A percentile compares a stretch with the other conserved stretches of the same genome.
Conservation (phyloP, 1,284 basidiomycete genomes). For the Ustilago tritici region DNA sequence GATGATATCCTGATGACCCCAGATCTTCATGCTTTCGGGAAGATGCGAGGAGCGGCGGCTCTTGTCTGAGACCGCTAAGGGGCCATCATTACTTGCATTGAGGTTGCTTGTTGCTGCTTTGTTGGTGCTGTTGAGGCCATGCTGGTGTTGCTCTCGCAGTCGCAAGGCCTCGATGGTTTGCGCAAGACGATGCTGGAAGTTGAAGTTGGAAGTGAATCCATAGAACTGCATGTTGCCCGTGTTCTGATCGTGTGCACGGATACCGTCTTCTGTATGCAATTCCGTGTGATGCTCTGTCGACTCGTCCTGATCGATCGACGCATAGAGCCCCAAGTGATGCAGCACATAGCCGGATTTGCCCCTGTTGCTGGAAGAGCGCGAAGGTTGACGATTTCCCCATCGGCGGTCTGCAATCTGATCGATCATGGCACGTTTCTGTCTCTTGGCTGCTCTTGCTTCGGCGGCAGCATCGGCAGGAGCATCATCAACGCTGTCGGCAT, state of each 20-base stretch:
- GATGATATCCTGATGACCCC: constrained; percentile 53
- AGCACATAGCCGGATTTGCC: constrained; percentile 42
- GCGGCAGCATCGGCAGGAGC: constrained; percentile 17
- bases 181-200: constrained; percentile 49
- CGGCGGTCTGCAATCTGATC: constrained; percentile 45
- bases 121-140: constrained; percentile 11
- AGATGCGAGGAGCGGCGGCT: constrained; percentile 26
- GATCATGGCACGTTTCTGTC: constrained; percentile 46
- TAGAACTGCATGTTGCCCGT: constrained; percentile 56
- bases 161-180: constrained; percentile 46
- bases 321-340: constrained; percentile 45
- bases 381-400: constrained; percentile 32
- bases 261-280: constrained; percentile 48
- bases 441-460: constrained; percentile 32
- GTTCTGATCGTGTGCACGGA: constrained; percentile 49
- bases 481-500: constrained; percentile 20
- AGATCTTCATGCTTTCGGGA: constrained; percentile 50
- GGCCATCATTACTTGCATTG: constrained; percentile 2
- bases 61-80: constrained; percentile 7
- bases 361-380: constrained; percentile 20
- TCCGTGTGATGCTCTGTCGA: constrained; percentile 26
- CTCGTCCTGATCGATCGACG: constrained; percentile 47
- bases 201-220: constrained; percentile 55
- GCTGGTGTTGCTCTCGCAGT: constrained; percentile 43
- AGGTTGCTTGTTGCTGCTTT: constrained; percentile 1